A percentile compares a stretch with the other conserved stretches of the same genome.
Evolutionary conservation across 331 rosid genomes (phyloP).

Genomic region (Saraca asoca): DNA sequence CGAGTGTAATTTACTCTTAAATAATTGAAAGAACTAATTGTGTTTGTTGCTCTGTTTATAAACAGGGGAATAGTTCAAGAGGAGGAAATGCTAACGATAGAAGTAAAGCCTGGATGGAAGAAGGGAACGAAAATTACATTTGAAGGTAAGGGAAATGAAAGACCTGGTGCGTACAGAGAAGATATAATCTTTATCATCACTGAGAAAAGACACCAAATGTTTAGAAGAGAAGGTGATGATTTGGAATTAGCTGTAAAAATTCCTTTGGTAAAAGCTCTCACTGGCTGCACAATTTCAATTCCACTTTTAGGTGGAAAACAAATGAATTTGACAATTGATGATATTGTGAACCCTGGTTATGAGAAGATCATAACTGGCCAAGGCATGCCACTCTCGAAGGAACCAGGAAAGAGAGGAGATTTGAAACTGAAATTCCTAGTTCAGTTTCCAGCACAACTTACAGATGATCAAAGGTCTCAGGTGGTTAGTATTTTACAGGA

Average conservation of each 20-base stretch:
- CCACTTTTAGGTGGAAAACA: slow-evolving; percentile 69
- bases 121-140: slow-evolving; percentile 82
- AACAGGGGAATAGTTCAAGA: slow-evolving; percentile 55
- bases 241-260: slow-evolving; percentile 59
- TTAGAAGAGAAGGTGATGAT: slow-evolving; percentile 76
- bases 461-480: slow-evolving; percentile 57
- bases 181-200: slow-evolving; percentile 56
- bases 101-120: slow-evolving; percentile 86
- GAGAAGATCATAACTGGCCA: slow-evolving; percentile 53
- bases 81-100: slow-evolving; percentile 61
- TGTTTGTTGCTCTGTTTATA: not conserved
- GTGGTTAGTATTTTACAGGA: slow-evolving; percentile 50
- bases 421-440: slow-evolving; percentile 63
- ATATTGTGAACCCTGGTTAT: slow-evolving; percentile 60
- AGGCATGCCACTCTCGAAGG: slow-evolving; percentile 66
- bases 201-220: slow-evolving; percentile 61
- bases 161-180: slow-evolving; percentile 45
- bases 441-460: slow-evolving; percentile 60
- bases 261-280: slow-evolving; percentile 68
- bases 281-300: slow-evolving; percentile 57
- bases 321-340: slow-evolving; percentile 49
- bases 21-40: not conserved
- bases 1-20: not conserved
- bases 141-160: slow-evolving; percentile 72
- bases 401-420: slow-evolving; percentile 57